A percentile compares a stretch with the other conserved stretches of the same genome.
These are phyloP conservation scores for Cladosporium cucumerinum DNA, from an alignment of 2,329 filamentous ascomycete genomes.

Conservation along the genomic window DNA sequence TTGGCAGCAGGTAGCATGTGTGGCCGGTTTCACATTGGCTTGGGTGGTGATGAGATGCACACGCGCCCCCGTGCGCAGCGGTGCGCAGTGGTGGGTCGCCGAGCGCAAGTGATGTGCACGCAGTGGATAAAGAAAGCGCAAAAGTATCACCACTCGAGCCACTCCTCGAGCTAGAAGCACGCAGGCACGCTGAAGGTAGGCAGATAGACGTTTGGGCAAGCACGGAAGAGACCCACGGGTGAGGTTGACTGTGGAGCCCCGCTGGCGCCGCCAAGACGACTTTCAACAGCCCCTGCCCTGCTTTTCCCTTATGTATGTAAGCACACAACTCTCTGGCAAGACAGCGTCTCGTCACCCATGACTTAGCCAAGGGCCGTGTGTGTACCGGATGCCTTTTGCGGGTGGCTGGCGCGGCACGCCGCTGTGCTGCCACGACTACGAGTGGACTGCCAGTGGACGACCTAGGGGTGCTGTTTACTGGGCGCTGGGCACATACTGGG, in stretches of 20 bases:
- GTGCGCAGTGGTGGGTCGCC: conserved; percentile 11
- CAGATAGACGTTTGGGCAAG: conserved; percentile 9
- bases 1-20: background rate
- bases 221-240: conserved; percentile 4
- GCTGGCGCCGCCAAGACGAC: conserved; percentile 9
- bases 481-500: conserved; percentile 4
- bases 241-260: conserved; percentile 8
- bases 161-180: conserved; percentile 1
- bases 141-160: conserved; percentile 2
- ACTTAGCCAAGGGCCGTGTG: conserved; percentile 8
- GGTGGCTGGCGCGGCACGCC: conserved; percentile 2
- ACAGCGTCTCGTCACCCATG: background rate
- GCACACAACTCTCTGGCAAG: background rate
- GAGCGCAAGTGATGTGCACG: background rate
- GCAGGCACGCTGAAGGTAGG: background rate
- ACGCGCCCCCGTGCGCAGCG: background rate
- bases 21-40: conserved; percentile 14
- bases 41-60: conserved; percentile 6
- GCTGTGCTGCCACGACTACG: conserved; percentile 8
- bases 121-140: background rate
- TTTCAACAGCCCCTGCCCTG: conserved; percentile 1
- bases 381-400: background rate
- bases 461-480: background rate
- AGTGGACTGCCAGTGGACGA: background rate
- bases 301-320: conserved; percentile 11